Base-by-base conservation (phyloP, 495 filamentous ascomycete species). In the Aspergillus taichungensis region DNA sequence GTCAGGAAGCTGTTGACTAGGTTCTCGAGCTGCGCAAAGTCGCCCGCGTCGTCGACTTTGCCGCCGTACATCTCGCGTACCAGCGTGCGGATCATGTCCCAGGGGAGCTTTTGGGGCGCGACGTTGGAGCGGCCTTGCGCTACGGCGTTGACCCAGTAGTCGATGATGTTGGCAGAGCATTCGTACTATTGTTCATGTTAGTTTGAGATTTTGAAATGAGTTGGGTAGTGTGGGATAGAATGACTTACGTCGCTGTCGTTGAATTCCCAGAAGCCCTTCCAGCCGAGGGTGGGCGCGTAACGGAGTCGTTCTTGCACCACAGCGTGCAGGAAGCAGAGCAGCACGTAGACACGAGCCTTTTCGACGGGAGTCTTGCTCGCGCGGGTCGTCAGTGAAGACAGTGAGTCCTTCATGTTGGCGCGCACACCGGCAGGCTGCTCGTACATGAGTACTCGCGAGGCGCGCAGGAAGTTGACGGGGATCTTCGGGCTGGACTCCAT, bases 221-320 rank as follows among this genome's bases (percentile, higher is more conserved):
- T 24, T 24, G 18, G 18, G 18, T 24, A 4, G 39, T 41, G 30
- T 18, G 41, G 8, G 13, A 29, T 8, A 10, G 18, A 29, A 40
- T 37, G 44, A 47, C 89, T 84, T 78, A 96, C 90, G 67, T 98
- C 92, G 53, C 90, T 94, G 63, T 99, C 92, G 59, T 99, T 99
- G 61, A 99, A 99, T 69, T 99, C 92, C 92, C 92, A 99, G 76
- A 95, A 95, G 45, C 88, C 87, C 71, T 95, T 95, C 92, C 94
- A 97, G 42, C 92, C 92, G 44, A 99, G 75, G 41, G 77, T 92
- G 2, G 92, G 94, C 13, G 89, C 91, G 57, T 99, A 99, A 46
- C 92, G 86, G 50, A 99, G 73, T 54, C 92, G 74, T 62, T 99
- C 92, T 64, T 99, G 92, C 29, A 99, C 78, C 9, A 99, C 91